Evolutionary conservation across 208 protist genomes (phyloP), one percentile per base, ranked within the genome.

Genomic region (Trypanosoma avium): DNA sequence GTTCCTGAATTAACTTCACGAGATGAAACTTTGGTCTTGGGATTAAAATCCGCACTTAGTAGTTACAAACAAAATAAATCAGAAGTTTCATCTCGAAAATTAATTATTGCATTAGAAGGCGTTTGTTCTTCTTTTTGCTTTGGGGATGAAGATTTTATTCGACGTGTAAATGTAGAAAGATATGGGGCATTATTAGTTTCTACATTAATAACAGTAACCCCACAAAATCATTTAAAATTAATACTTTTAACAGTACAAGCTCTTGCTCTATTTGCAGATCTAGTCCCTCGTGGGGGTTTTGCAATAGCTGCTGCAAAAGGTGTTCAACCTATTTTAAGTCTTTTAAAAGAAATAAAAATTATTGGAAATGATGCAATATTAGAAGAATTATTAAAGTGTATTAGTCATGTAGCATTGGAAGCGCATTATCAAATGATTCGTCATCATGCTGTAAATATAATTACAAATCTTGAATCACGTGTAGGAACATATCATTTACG

Each of bases 371-470:
- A 55, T 4, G 17, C 38, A 4, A 8, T 73, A 13, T 26, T 79
- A 19, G 87, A 93, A 66, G 83, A 90, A 58, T 52, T 90, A 47
- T 67, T 93, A 42, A 81, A 81, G 46, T 93, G 87, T 62, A 68
- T 90, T 42, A 59, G 65, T 13, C 73, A 81, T 55, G 29, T 90
- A 17, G 50, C 77, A 4, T 48, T 81, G 7, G 42, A 81, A 2
- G 63, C 71, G 24, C 47, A 82, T 46, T 57, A 74, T 2, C 50
- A 61, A 9, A 66, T 82, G 40, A 40, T 87, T 1, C 53, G 67
- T 15, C 40, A 67, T 2, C 2, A 70, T 4, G 73, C 77, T 24
- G 56, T 82, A 21, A 24, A n/a, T 0, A 48, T 59, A 33, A 49
- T 84, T 7, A 43, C 73, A 4, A 27, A 43, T 36, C 54, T 93